Evolutionary conservation across 768 basidiomycete genomes (phyloP).

Genomic region (Pleurotus pulmonarius): DNA sequence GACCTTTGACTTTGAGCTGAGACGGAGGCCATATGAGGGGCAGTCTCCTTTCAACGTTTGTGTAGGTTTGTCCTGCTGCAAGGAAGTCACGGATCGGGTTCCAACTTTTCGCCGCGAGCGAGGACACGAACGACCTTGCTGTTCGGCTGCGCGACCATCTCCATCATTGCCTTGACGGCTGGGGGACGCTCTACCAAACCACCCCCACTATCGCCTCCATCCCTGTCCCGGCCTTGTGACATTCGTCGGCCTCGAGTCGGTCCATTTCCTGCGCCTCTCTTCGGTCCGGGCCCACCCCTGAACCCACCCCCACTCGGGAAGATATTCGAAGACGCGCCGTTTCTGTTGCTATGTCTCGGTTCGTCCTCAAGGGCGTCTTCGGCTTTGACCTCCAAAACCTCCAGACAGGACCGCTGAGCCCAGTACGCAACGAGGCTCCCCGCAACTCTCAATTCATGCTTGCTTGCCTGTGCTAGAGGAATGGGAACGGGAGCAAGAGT

Average conservation of each 20-base stretch:
- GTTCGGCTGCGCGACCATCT: constrained; percentile 60
- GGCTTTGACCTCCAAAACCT: constrained; percentile 50
- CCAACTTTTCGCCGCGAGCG: constrained; percentile 82
- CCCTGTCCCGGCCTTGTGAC: constrained; percentile 18
- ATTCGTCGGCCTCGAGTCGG: constrained; percentile 27
- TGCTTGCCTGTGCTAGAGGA: constrained; percentile 56
- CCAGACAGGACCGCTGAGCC: constrained; percentile 62
- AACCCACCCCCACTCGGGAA: background rate
- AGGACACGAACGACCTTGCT: constrained; percentile 76
- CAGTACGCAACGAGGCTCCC: constrained; percentile 63
- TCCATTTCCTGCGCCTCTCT: constrained; percentile 10
- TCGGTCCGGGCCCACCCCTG: background rate
- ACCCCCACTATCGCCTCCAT: constrained; percentile 9
- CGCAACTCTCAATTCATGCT: constrained; percentile 61
- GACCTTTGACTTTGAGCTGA: background rate
- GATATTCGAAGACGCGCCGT: background rate
- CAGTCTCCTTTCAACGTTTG: background rate
- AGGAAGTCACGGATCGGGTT: constrained; percentile 33
- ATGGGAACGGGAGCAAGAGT: constrained; percentile 56
- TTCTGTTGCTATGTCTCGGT: background rate
- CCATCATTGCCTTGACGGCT: constrained; percentile 82
- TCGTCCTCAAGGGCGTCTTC: constrained; percentile 7
- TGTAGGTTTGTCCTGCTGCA: background rate
- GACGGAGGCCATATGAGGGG: background rate
- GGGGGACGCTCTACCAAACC: constrained; percentile 74